Evolutionary conservation across 768 basidiomycete species (phyloP), one percentile per base, ranked within the genome.

Genomic region (Trametes cingulata): DNA sequence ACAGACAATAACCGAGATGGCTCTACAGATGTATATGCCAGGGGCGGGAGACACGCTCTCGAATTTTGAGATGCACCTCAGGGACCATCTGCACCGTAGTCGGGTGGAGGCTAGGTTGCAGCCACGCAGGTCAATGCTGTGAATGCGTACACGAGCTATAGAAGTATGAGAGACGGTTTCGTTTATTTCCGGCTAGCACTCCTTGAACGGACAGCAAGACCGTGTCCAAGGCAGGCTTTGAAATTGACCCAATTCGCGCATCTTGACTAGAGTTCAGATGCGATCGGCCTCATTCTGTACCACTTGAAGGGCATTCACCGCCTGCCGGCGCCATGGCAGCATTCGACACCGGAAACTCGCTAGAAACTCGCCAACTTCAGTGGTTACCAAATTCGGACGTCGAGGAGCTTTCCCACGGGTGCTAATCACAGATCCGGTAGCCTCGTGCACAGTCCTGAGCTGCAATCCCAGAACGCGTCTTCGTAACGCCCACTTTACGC

Each of bases 361-460:
- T 27, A 24, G 45, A 27, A 25, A 22, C 7, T 17, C 39, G 14
- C 39, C 14, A 48, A 29, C 50, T 24, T 36, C 2, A 37, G 19
- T 20, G 15, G 20, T 24, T 47, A n/a, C 54, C 43, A 36, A 24
- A 46, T 36, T 14, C 6, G 35, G 45, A 37, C 17, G 19, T 22
- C 20, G 6, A 7, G 42, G 9, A 25, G 37, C 13, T 47, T 53
- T 60, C 58, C 52, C 58, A 60, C 58, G 57, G 51, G 36, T 53
- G 53, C 60, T 60, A 60, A 60, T 60, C 59, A 60, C 52, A 48
- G 59, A 53, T 60, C 36, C 45, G 24, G 59, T 45, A 35, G 22
- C 54, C 42, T 43, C 15, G 14, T 19, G 19, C 52, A 45, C 45
- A 8, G 13, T 8, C 1, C 19, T 17, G n/a, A 15, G 8, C 47